Evolutionary conservation across 1,139 yeast genomes (phyloP).

Genomic region (Zhuliangozyma blackwelliae): DNA sequence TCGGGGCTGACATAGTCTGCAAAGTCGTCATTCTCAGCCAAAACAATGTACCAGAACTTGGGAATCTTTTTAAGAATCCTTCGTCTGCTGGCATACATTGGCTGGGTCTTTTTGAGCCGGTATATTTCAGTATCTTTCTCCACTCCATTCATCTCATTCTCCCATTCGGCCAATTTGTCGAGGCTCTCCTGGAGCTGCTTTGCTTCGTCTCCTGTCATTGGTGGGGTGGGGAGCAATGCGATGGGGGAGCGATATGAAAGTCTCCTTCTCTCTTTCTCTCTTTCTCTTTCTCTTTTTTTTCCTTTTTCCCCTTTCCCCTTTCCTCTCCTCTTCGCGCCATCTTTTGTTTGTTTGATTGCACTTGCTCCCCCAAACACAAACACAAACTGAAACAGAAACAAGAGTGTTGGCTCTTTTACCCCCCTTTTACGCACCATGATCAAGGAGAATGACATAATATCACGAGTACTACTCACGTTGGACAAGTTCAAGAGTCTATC

Average conservation of each 20-base stretch:
- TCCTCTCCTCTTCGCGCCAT: neutral
- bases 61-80: slow-evolving; percentile 46
- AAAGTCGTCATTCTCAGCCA: slow-evolving; percentile 73
- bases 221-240: slow-evolving; percentile 1
- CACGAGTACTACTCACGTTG: slow-evolving; percentile 35
- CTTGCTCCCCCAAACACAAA: neutral
- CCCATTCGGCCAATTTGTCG: slow-evolving; percentile 48
- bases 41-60: slow-evolving; percentile 71
- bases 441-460: slow-evolving; percentile 35
- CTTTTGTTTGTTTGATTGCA: neutral
- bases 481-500: slow-evolving; percentile 34
- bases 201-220: slow-evolving; percentile 4
- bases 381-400: too few species aligned
- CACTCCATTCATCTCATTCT: slow-evolving; percentile 49
- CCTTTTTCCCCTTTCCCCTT: neutral
- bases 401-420: too few species aligned
- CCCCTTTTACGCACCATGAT: slow-evolving; percentile 12
- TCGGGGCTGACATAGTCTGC: slow-evolving; percentile 64
- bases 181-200: slow-evolving; percentile 14
- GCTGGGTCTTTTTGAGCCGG: slow-evolving; percentile 47
- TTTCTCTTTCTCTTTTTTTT: neutral
- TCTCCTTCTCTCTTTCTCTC: neutral
- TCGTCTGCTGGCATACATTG: slow-evolving; percentile 49
- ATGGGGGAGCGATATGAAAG: neutral
- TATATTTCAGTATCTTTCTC: slow-evolving; percentile 52